Base-by-base conservation (phyloP, 2,329 filamentous ascomycete species). In the Calycina marina region DNA sequence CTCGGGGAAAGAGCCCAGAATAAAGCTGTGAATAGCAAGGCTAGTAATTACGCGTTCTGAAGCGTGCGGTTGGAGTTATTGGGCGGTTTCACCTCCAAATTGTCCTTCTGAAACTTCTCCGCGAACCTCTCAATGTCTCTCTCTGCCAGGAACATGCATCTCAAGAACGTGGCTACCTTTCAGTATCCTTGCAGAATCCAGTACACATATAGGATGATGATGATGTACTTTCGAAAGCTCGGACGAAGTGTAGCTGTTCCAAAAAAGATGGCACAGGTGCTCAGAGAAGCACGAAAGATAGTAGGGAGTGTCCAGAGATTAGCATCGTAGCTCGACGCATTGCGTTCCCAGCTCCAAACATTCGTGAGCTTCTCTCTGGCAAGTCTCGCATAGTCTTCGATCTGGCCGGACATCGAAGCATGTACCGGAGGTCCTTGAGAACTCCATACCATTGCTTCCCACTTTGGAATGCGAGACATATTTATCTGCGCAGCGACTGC, bases 141-240 rank as follows among this genome's bases (percentile, higher is more conserved):
- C 44, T 66, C 61, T 11, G 60, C 61, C 4, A 65, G 48, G 24
- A 61, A 50, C 49, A 64, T 52, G 6, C 62, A 62, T 2, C 53
- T 53, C 6, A 64, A 40, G 38, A 66, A 67, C 41, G 65, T 61
- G 15, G 61, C 41, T 2, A 44, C 29, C 14, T 45, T 42, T 3
- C 46, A 32, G 30, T 45, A 38, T 13, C 41, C 46, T 22, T 38
- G 41, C 24, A 42, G 44, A 26, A 52, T 46, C 28, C 48, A 28
- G 14, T 28, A 28, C 8, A 28, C 25, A 28, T 11, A 28, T 8
- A 28, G 25, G 8, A 28, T 8, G 8, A 14, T 15, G 8, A 29
- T 5, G 16, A 29, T 15, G 10, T 9, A 9, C 14, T 15, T 10
- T 17, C 28, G 12, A 4, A 18, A 9, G 12, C 14, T 15, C 9